Percentiles rank a stretch among this genome's conserved stretches.
Evolutionary conservation across 2,329 filamentous ascomycete genomes (phyloP).

Genomic region (Colletotrichum nymphaeae): DNA sequence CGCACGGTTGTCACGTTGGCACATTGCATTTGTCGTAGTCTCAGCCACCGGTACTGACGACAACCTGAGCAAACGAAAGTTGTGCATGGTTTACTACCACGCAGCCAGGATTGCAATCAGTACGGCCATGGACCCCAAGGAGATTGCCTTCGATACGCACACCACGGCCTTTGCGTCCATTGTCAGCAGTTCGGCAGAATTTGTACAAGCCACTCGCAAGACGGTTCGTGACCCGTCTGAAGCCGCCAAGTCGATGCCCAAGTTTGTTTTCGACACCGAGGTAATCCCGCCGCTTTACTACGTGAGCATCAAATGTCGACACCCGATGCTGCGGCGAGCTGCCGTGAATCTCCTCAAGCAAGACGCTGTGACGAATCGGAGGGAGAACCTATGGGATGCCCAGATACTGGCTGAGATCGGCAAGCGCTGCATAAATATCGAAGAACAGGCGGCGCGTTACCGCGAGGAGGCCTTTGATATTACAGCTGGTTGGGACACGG

Average conservation of each 20-base stretch:
- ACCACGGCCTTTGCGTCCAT: slow-evolving; percentile 49
- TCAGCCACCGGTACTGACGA: slow-evolving; percentile 40
- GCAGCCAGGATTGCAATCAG: slow-evolving; percentile 47
- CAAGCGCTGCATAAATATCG: slow-evolving; percentile 48
- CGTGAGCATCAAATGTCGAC: slow-evolving; percentile 52
- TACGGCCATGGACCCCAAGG: slow-evolving; percentile 42
- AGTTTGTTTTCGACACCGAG: slow-evolving; percentile 56
- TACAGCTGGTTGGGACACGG: not conserved
- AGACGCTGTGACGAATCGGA: slow-evolving; percentile 44
- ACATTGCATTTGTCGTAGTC: slow-evolving; percentile 45
- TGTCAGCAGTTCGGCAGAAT: slow-evolving; percentile 44
- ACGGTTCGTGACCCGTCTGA: slow-evolving; percentile 27
- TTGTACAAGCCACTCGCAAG: slow-evolving; percentile 20
- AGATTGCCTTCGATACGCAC: slow-evolving; percentile 50
- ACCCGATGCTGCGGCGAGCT: slow-evolving; percentile 52
- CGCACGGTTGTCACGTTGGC: slow-evolving; percentile 42
- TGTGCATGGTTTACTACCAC: slow-evolving; percentile 52
- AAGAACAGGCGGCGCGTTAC: slow-evolving; percentile 41
- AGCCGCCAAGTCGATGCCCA: slow-evolving; percentile 21
- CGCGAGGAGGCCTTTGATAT: not conserved
- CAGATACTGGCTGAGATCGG: slow-evolving; percentile 47
- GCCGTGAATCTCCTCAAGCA: slow-evolving; percentile 50
- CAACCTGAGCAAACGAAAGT: slow-evolving; percentile 35
- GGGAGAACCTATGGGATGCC: slow-evolving; percentile 54
- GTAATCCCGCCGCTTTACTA: slow-evolving; percentile 56